Percentiles rank a stretch among this genome's conserved stretches.
phyloP scores from a whole-genome alignment of 176 grass and related monocot genomes.

The Poa pratensis region DNA sequence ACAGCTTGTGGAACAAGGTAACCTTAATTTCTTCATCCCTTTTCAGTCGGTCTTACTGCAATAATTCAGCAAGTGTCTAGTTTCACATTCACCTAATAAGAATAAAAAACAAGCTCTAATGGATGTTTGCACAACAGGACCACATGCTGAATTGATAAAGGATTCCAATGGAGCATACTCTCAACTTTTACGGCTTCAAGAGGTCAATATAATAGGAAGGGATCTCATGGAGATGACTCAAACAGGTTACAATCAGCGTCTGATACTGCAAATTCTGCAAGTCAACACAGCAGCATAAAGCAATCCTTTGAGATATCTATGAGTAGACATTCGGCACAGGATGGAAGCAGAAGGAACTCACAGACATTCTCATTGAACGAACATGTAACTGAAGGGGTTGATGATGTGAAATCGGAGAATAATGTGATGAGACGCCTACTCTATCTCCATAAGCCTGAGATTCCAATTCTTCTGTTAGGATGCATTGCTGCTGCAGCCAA shows the following conservation, averaged over 20 bases:
- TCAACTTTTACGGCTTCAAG: constrained; percentile 65
- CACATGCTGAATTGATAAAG: constrained; percentile 62
- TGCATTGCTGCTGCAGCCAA: constrained; percentile 43
- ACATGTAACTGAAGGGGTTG: constrained; percentile 3
- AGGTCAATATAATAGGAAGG: constrained; percentile 45
- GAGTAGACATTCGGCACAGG: constrained; percentile 47
- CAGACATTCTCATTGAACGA: constrained; percentile 24
- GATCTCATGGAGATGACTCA: constrained; percentile 12
- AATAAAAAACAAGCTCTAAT: not conserved
- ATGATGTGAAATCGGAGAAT: constrained; percentile 36
- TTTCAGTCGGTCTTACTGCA: not conserved
- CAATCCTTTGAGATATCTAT: constrained; percentile 52
- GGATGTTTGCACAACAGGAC: constrained; percentile 48
- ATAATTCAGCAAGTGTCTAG: not conserved
- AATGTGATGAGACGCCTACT: constrained; percentile 48
- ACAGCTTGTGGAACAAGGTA: constrained; percentile 79
- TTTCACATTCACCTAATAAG: not conserved
- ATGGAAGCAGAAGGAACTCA: constrained; percentile 44
- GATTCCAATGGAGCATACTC: constrained; percentile 67
- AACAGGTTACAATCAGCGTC: not conserved
- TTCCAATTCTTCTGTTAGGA: constrained; percentile 52
- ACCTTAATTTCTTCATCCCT: constrained; percentile 1
- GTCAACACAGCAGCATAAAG: constrained; percentile 35
- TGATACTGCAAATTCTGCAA: constrained; percentile 31
- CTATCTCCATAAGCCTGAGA: constrained; percentile 60